phyloP scores from a whole-genome alignment of 129 eudicot genomes.

The Helianthus annuus region DNA sequence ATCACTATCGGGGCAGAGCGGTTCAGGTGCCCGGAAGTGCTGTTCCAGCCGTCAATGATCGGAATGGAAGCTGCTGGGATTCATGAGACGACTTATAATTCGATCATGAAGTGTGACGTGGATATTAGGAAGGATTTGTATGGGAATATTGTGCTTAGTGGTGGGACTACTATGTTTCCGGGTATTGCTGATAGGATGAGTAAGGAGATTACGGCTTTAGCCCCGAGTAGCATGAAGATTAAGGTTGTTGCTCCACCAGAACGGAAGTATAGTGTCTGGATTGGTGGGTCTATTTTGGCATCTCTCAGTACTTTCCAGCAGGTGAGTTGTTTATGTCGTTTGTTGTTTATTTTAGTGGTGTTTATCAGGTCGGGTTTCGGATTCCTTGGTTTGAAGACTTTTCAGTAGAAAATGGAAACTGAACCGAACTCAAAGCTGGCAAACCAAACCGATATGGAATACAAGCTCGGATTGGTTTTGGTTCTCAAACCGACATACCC shows the following conservation, averaged over 20 bases:
- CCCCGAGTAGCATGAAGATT: constrained; percentile 75
- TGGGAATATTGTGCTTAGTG: constrained; percentile 63
- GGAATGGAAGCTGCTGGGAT: constrained; percentile 77
- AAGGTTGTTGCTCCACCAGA: constrained; percentile 77
- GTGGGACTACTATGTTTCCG: constrained; percentile 71
- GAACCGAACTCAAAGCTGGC: too few relatives aligned
- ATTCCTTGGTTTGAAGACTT: too few relatives aligned
- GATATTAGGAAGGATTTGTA: constrained; percentile 72
- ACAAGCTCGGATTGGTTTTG: too few relatives aligned
- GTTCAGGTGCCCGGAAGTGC: constrained; percentile 72
- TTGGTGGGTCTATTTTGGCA: constrained; percentile 73
- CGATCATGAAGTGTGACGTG: constrained; percentile 70
- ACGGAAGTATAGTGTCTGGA: constrained; percentile 77
- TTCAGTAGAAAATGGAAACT: too few relatives aligned
- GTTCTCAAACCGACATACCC: too few relatives aligned
- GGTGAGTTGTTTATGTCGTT: constrained; percentile 25
- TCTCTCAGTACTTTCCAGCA: constrained; percentile 79
- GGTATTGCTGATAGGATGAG: constrained; percentile 76
- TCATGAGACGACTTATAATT: constrained; percentile 65
- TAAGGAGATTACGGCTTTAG: constrained; percentile 66
- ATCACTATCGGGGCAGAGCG: constrained; percentile 72
- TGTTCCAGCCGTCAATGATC: constrained; percentile 70
- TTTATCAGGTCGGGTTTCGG: too few relatives aligned
- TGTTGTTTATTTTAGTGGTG: background rate
- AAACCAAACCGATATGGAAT: too few relatives aligned